Evolutionary conservation across 2,329 filamentous ascomycete species (phyloP), one percentile per base, ranked within the genome.

Genomic region (Phialemoniopsis sp.): DNA sequence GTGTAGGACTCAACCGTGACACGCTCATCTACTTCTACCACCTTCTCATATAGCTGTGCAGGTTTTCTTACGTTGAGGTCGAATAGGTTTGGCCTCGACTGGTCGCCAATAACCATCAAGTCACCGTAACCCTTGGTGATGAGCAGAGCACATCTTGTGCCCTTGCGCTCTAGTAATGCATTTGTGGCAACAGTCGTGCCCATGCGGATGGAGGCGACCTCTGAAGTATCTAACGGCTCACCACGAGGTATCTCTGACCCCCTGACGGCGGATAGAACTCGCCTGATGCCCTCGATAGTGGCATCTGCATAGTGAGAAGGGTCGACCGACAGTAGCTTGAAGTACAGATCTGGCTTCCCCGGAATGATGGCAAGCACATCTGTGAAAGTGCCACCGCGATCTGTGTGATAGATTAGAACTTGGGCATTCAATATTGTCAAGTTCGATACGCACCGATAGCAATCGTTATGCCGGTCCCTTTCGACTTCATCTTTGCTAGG

Each of bases 171-270:
- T 5, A 85, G 59, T 36, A 85, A 56, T 3, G 80, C 80, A 58
- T 85, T 85, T 2, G 81, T 85, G 3, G 81, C 80, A 7, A 85
- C 80, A 0, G 80, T 85, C 3, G 80, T 85, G 13, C 81, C 80
- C 80, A 85, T 85, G 18, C 81, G 75, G 54, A 85, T 84, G 46
- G 75, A 79, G 53, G 81, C 77, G 45, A 84, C 82, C 9, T 8
- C 19, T 10, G 52, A 75, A 65, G 29, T 74, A 55, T 83, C 78
- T 8, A 85, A 59, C 3, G 77, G 67, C 52, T 80, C 62, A 14
- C 78, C 79, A 34, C 80, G 69, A 5, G 77, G 76, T 18, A 82
- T 80, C 17, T 80, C 71, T 38, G 68, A 66, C 41, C 72, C 72
- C 2, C 70, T 74, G 57, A 82, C 80, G 30, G 62, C 71, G 36